phyloP scores from a whole-genome alignment of 331 rosid species.

The Acacia concinna region DNA sequence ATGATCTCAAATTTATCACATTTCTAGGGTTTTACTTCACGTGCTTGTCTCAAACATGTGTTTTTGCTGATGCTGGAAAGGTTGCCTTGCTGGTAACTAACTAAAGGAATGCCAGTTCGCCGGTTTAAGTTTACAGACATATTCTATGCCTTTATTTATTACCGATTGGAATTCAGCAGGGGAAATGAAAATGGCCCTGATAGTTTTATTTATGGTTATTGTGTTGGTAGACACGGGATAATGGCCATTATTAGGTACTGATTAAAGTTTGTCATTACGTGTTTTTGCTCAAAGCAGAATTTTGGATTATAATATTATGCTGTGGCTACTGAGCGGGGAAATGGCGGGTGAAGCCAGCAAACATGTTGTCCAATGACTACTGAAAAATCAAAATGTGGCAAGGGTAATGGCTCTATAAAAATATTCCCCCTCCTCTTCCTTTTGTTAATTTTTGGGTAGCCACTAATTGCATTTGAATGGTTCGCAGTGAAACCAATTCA shows the following conservation, averaged over 20 bases:
- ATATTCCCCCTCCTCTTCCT: background rate
- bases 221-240: background rate
- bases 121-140: background rate
- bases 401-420: constrained; percentile 25
- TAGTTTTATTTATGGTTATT: background rate
- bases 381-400: constrained; percentile 39
- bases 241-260: background rate
- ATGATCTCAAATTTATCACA: background rate
- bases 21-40: constrained; percentile 34
- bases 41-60: background rate
- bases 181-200: background rate
- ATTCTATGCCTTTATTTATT: background rate
- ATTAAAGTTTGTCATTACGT: background rate
- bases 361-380: constrained; percentile 28
- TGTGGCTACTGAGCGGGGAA: constrained; percentile 16
- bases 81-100: background rate
- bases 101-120: background rate
- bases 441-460: background rate
- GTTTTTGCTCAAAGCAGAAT: background rate
- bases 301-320: background rate
- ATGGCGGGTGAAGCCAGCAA: background rate
- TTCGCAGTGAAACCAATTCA: constrained; percentile 44
- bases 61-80: background rate
- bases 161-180: background rate
- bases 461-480: constrained; percentile 4